Evolutionary conservation across 1,284 basidiomycete species (phyloP).

Genomic region (Melampsora americana): DNA sequence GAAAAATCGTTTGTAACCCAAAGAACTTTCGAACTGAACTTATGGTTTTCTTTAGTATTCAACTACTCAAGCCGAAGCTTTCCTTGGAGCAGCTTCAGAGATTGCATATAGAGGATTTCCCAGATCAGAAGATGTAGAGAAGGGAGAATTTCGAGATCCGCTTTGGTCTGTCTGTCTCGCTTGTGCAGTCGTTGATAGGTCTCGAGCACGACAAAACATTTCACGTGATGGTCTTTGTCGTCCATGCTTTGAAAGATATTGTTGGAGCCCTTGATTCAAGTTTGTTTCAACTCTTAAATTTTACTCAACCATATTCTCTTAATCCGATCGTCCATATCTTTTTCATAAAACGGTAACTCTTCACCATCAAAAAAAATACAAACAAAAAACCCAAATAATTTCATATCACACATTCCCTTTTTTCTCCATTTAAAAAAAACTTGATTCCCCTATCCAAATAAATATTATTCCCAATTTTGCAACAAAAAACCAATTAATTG

Average conservation of each 20-base stretch:
- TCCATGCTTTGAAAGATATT: slow-evolving; percentile 37
- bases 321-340: no score
- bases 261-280: slow-evolving; percentile 24
- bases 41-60: not conserved
- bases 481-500: no score
- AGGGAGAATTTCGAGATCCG: slow-evolving; percentile 22
- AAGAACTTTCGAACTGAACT: not conserved
- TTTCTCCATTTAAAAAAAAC: no score
- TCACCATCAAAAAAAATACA: no score
- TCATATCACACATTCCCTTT: no score
- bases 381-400: no score
- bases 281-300: no score
- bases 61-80: not conserved
- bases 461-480: no score
- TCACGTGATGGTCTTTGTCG: slow-evolving; percentile 20
- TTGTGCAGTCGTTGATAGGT: slow-evolving; percentile 35
- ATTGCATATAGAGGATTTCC: slow-evolving; percentile 36
- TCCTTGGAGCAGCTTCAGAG: slow-evolving; percentile 25
- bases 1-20: slow-evolving; percentile 5
- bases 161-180: slow-evolving; percentile 38
- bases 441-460: no score
- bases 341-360: no score
- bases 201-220: slow-evolving; percentile 7
- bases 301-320: no score
- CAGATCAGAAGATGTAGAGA: not conserved